Percentiles rank a stretch among this genome's conserved stretches.
phyloP scores from a whole-genome alignment of 345 rosid genomes.

The Eucalyptus tenuipes region DNA sequence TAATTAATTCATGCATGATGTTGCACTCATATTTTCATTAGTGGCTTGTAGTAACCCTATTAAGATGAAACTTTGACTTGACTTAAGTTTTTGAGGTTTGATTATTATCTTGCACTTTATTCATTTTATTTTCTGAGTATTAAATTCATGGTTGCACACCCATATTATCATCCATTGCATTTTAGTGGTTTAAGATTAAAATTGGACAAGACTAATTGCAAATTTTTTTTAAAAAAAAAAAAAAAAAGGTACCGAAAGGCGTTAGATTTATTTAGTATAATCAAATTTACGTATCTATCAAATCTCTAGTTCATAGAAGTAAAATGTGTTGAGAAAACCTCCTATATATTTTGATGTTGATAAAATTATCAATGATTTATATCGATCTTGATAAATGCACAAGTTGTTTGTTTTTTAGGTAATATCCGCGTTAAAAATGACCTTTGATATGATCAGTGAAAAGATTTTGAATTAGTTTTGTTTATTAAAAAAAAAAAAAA shows the following conservation, averaged over 20 bases:
- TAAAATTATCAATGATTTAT: not conserved
- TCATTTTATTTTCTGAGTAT: not conserved
- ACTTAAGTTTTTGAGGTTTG: not conserved
- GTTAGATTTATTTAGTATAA: too few species aligned
- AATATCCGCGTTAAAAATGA: not conserved
- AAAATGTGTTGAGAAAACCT: not conserved
- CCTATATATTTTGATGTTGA: not conserved
- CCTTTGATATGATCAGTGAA: not conserved
- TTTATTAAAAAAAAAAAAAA: not conserved
- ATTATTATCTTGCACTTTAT: not conserved
- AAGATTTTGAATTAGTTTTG: not conserved
- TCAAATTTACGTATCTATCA: too few species aligned
- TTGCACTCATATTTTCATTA: not conserved
- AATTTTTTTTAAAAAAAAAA: too few species aligned
- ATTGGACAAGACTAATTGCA: not conserved
- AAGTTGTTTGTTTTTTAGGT: not conserved
- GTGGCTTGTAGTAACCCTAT: not conserved
- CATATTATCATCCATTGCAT: not conserved
- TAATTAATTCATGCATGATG: not conserved
- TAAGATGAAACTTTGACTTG: not conserved
- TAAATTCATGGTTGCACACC: not conserved
- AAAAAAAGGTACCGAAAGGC: accelerated
- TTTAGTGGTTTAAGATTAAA: not conserved
- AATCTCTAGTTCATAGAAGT: not conserved
- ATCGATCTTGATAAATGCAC: not conserved